Evolutionary conservation across 306 rosid species (phyloP), one percentile per base, ranked within the genome.

Genomic region (Prunus kanzakura): DNA sequence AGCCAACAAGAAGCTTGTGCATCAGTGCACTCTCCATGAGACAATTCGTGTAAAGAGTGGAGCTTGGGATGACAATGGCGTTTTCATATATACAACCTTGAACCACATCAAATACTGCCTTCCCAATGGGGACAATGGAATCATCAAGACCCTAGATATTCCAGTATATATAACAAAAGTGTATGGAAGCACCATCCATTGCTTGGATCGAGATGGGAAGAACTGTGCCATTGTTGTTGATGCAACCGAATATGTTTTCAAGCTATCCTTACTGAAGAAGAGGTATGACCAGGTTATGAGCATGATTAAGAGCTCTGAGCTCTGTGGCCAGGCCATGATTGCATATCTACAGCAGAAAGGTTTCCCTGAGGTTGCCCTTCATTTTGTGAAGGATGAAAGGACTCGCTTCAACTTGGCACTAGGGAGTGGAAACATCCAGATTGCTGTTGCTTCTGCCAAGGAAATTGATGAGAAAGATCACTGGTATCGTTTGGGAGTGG

Each of bases 31-130:
- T 57, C 92, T 92, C 60, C 97, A 92, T 41, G 97, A 92, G 87
- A 90, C 97, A 65, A 92, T 92, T 71, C 97, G 97, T 57, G 93
- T 92, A 68, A 92, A 92, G 81, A 92, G 97, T 76, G 97, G 97
- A 57, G 93, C 89, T 22, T 92, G 97, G 97, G 97, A 92, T 84
- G 96, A 92, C 64, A 87, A 90, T 76, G 97, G 97, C 47, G 87
- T 92, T 75, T 90, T 92, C 78, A 87, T 92, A 46, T 92, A 92
- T 67, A 92, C 97, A 4, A 92, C 97, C 22, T 78, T 92, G 73
- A 92, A 92, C 73, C 97, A 92, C 82, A 87, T 92, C 64, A 92
- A 92, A 60, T 92, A 92, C 76, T 92, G 97, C 77, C 96, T 92
- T 29, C 91, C 96, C 22, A 92, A 88, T 70, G 97, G 97, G 54